These are phyloP conservation scores for sweet orange (Citrus sinensis) DNA, from an alignment of 345 rosid genomes.

Conservation along the genomic window DNA sequence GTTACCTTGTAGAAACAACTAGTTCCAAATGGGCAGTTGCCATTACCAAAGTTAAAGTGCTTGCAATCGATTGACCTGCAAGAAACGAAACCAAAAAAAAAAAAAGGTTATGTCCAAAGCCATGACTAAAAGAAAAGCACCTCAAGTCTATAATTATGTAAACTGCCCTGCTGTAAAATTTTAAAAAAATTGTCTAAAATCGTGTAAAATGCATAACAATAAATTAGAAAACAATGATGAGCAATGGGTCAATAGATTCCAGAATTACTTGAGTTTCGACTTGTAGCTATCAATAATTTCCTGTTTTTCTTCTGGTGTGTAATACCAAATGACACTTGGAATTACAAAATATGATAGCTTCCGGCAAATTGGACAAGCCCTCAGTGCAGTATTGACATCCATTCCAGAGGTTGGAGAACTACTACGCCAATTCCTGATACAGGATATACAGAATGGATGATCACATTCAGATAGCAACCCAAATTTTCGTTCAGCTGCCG, in stretches of 20 bases:
- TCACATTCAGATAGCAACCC: constrained; percentile 93
- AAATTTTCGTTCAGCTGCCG: constrained; percentile 70
- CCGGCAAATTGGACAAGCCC: constrained; percentile 94
- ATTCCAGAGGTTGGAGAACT: constrained; percentile 82
- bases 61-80: constrained; percentile 87
- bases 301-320: constrained; percentile 70
- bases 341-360: constrained; percentile 91
- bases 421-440: constrained; percentile 87
- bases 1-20: constrained; percentile 96
- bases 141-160: not conserved
- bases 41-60: constrained; percentile 88
- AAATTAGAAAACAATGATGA: not conserved
- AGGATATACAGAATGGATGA: constrained; percentile 92
- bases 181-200: not conserved
- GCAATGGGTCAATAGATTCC: not conserved
- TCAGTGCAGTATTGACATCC: constrained; percentile 78
- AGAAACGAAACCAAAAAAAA: not conserved
- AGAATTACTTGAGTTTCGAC: constrained; percentile 70
- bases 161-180: not conserved
- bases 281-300: constrained; percentile 79
- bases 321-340: constrained; percentile 94
- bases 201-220: not conserved
- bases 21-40: constrained; percentile 90
- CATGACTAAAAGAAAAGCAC: not conserved
- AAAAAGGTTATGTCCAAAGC: not conserved